Base-by-base conservation (phyloP, 1,284 basidiomycete genomes). In the Chiua sp. region DNA sequence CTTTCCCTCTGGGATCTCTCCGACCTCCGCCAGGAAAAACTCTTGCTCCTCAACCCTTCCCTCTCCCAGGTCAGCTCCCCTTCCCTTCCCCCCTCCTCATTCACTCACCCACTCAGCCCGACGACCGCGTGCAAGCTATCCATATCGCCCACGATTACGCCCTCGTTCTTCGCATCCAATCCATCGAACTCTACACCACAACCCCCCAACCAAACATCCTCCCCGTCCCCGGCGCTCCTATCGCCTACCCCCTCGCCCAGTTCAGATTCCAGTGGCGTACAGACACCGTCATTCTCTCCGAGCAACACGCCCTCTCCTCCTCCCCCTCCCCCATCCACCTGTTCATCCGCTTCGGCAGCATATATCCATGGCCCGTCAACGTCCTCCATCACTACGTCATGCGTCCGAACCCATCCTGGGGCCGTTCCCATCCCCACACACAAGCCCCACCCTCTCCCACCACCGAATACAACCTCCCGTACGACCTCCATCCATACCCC, bases 311-410 rank as follows among this genome's bases (percentile, higher is more conserved):
- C 3, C 8, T 37, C 0, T 3, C 47, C 47, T 4, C 46, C 1
- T 22, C 39, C 4, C 64, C 71, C n/a, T 71, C 74, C 3, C 72
- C 79, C 0, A 78, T 89, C 60, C 81, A 81, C 60, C 74, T 88
- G 26, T 76, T 87, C 48, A 67, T 88, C 28, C 84, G 88, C 16
- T 89, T 85, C 66, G 81, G 81, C 16, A 86, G 82, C 67, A 78
- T 76, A 57, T 85, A 82, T 61, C 87, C 87, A 7, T 90, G 87
- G 88, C 86, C 87, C 0, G 81, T 86, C 60, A 90, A 90, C 70
- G 73, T 86, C 46, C 76, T 90, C 16, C 86, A 89, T 63, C 84
- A 87, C 69, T 88, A 82, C 69, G 68, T 80, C 37, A 75, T 91
- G 11, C 68, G 69, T 2, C 78, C 82, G 0, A 83, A 86, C 65